These are phyloP conservation scores for Soucietia sequanensis DNA, from an alignment of 805 yeast genomes.

Conservation along the genomic window DNA sequence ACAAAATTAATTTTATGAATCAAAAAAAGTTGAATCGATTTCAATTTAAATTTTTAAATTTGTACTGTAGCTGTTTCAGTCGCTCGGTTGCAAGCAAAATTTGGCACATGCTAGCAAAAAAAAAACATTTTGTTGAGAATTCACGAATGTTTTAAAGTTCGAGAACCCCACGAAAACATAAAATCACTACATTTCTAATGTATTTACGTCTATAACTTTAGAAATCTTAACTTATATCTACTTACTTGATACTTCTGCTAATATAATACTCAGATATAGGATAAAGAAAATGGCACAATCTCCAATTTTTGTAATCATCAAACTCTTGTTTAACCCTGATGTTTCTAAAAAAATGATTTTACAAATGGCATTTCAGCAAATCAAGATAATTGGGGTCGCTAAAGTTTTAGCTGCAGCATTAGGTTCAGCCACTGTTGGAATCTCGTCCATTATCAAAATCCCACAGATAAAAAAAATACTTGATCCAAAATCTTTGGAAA, in stretches of 20 bases:
- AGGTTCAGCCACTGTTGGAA: conserved; percentile 35
- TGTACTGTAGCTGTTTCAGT: no score
- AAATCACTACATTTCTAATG: no score
- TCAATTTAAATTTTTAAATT: no score
- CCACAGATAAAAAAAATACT: conserved; percentile 41
- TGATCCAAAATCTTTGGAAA: conserved; percentile 21
- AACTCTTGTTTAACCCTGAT: conserved; percentile 37
- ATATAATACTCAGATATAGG: not conserved
- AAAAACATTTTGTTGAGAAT: no score
- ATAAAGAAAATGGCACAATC: conserved; percentile 19
- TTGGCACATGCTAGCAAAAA: no score
- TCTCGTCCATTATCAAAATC: conserved; percentile 35
- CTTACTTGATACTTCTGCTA: not conserved
- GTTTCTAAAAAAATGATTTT: conserved; percentile 38
- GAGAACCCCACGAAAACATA: no score
- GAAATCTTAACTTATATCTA: not conserved
- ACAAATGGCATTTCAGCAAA: conserved; percentile 34
- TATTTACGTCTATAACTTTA: no score
- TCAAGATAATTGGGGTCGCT: conserved; percentile 32
- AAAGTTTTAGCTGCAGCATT: conserved; percentile 30
- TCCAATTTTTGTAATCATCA: conserved; percentile 27
- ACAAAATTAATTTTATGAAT: no score
- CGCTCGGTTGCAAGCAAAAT: no score
- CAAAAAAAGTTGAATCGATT: no score
- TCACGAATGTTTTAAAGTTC: no score